Evolutionary conservation across 1,284 basidiomycete genomes (phyloP), one percentile per base, ranked within the genome.

Genomic region (Tranzscheliella williamsii): DNA sequence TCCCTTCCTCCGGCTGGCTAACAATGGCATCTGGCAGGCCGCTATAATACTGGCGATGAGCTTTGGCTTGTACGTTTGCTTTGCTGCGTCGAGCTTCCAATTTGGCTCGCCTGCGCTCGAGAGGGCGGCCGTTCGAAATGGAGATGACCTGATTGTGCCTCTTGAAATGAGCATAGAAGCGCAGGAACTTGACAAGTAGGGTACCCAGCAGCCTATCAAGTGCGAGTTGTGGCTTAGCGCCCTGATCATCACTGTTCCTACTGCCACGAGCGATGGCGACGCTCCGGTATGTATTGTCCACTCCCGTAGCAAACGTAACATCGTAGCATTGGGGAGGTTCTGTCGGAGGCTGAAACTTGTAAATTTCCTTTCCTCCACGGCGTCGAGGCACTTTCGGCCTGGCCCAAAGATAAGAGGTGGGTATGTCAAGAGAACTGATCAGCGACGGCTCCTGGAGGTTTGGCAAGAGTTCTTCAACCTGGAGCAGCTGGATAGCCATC

Each of bases 401-500:
- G 8, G 46, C 46, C 63, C 67, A 78, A 46, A 61, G 55, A 39
- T 35, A 54, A 18, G 9, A 32, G 36, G 34, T 50, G 13, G 8
- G 55, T 31, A 48, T 37, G 15, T 42, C 45, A n/a, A 61, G 50
- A 15, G 37, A 38, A 2, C 34, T 41, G 24, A 78, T 69, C 5
- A 79, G 51, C 4, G 24, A 18, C 2, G 55, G 39, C 32, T 66
- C 64, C 33, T 79, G 78, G 4, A 79, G 54, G 37, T 79, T 79
- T 1, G 78, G 78, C 15, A 79, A 49, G 29, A 76, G 26, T 0
- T 55, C 52, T 33, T 58, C 45, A 2, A 51, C 32, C 45, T 79
- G 78, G 5, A 79, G 67, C 36, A 73, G 76, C 18, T 73, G 60
- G 38, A 79, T 62, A 8, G 67, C 68, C 57, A 70, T 52, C 12